A percentile compares a stretch with the other conserved stretches of the same genome.
Conservation (phyloP, 768 basidiomycete genomes). For the Leucogyrophana mollusca region DNA sequence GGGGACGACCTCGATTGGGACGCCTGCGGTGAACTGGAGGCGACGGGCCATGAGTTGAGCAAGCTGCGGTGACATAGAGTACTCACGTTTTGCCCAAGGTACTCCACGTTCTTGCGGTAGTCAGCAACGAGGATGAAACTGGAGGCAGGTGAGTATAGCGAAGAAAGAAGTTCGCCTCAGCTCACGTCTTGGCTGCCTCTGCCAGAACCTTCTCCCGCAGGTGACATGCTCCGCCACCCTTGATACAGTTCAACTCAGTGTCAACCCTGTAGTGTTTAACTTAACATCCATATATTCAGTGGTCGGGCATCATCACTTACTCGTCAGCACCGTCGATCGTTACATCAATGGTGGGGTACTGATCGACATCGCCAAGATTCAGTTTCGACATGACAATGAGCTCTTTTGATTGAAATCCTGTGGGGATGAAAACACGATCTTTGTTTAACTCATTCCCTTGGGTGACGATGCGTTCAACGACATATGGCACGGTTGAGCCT, state of each 20-base stretch:
- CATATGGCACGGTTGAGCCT: slow-evolving; percentile 95
- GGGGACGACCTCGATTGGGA: slow-evolving; percentile 95
- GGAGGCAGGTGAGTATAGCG: slow-evolving; percentile 1
- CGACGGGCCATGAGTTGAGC: not conserved
- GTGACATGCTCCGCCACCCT: slow-evolving; percentile 97
- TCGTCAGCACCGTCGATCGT: slow-evolving; percentile 98
- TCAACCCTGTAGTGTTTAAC: slow-evolving; percentile 63
- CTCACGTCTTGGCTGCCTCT: slow-evolving; percentile 87
- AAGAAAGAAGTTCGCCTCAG: slow-evolving; percentile 10
- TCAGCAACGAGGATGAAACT: slow-evolving; percentile 94
- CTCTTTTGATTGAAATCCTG: slow-evolving; percentile 95
- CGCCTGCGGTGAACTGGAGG: slow-evolving; percentile 75
- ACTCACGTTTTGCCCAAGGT: slow-evolving; percentile 80
- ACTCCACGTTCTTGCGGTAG: slow-evolving; percentile 87
- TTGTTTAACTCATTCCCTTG: slow-evolving; percentile 78
- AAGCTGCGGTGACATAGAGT: not conserved
- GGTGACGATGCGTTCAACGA: slow-evolving; percentile 89
- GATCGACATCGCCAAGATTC: slow-evolving; percentile 83
- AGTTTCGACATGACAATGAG: slow-evolving; percentile 83
- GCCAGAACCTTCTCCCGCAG: slow-evolving; percentile 96
- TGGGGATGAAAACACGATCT: slow-evolving; percentile 85
- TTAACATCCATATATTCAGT: not conserved
- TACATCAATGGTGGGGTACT: slow-evolving; percentile 89
- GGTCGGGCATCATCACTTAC: slow-evolving; percentile 52
- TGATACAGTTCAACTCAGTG: slow-evolving; percentile 84